A percentile compares a stretch with the other conserved stretches of the same genome.
Conservation (phyloP, 2,329 filamentous ascomycete genomes). For the Meredithiella fracta region DNA sequence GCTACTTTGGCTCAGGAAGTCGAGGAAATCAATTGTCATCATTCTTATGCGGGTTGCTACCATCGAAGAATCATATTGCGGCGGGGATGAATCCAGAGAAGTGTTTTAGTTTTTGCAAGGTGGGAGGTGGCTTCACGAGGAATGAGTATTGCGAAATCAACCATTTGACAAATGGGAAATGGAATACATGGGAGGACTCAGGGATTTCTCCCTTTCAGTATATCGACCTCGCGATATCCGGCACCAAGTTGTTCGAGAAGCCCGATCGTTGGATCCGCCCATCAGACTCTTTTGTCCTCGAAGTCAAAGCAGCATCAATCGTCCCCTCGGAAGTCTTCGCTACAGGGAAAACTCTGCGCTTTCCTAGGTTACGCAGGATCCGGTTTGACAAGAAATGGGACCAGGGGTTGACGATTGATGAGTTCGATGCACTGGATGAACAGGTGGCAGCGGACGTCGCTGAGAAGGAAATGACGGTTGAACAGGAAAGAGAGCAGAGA, state of each 20-base stretch:
- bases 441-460: slow-evolving; percentile 56
- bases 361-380: slow-evolving; percentile 73
- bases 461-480: slow-evolving; percentile 57
- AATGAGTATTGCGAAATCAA: slow-evolving; percentile 72
- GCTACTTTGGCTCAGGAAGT: slow-evolving; percentile 77
- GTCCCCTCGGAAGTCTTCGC: slow-evolving; percentile 62
- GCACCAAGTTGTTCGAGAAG: slow-evolving; percentile 46
- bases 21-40: slow-evolving; percentile 70
- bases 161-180: slow-evolving; percentile 79
- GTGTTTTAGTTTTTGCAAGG: slow-evolving; percentile 91
- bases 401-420: slow-evolving; percentile 57
- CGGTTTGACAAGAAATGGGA: slow-evolving; percentile 76
- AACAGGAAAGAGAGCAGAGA: slow-evolving; percentile 32
- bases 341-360: slow-evolving; percentile 62
- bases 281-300: slow-evolving; percentile 69
- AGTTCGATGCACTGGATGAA: slow-evolving; percentile 56
- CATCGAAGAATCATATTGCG: slow-evolving; percentile 50
- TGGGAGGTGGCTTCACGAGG: slow-evolving; percentile 79
- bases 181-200: slow-evolving; percentile 60
- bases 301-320: slow-evolving; percentile 75
- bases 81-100: slow-evolving; percentile 49
- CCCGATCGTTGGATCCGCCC: slow-evolving; percentile 92
- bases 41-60: slow-evolving; percentile 76
- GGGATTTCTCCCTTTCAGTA: slow-evolving; percentile 60
- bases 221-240: slow-evolving; percentile 65